These are phyloP conservation scores for Chionographis japonica DNA, from an alignment of 106 monocot species.

Conservation along the genomic window DNA sequence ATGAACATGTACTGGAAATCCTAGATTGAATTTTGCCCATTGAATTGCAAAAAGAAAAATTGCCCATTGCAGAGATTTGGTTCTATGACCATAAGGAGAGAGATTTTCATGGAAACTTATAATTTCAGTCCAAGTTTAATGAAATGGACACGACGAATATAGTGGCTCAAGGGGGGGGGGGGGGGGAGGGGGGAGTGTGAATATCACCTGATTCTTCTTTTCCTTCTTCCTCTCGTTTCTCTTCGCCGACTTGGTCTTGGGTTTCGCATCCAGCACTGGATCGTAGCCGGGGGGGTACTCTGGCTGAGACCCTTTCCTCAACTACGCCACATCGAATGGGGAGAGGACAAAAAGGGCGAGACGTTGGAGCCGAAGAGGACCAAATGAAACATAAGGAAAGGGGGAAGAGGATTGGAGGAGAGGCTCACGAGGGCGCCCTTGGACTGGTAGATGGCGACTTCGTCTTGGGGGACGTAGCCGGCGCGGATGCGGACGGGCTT, in stretches of 20 bases:
- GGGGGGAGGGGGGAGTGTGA: not conserved
- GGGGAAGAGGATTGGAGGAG: not conserved
- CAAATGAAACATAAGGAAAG: not conserved
- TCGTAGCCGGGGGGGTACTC: conserved; percentile 69
- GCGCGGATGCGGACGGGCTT: conserved; percentile 95
- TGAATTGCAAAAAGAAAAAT: no score
- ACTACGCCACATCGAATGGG: conserved; percentile 25
- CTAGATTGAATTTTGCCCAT: no score
- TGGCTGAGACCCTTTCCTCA: conserved; percentile 56
- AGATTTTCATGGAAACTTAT: no score
- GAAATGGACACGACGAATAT: no score
- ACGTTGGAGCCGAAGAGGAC: not conserved
- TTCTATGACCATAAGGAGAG: no score
- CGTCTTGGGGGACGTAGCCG: conserved; percentile 92
- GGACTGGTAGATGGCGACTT: conserved; percentile 98
- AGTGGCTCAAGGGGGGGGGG: no score
- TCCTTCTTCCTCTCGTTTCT: conserved; percentile 94
- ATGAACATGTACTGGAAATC: no score
- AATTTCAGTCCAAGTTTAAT: no score
- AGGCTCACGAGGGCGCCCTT: conserved; percentile 72
- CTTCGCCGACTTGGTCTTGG: conserved; percentile 86
- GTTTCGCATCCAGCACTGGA: conserved; percentile 45
- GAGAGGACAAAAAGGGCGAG: not conserved
- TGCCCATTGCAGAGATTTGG: no score
- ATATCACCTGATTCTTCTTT: conserved; percentile 72